Base-by-base conservation (phyloP, 2,329 filamentous ascomycete genomes). In the Verticillium klebahnii region DNA sequence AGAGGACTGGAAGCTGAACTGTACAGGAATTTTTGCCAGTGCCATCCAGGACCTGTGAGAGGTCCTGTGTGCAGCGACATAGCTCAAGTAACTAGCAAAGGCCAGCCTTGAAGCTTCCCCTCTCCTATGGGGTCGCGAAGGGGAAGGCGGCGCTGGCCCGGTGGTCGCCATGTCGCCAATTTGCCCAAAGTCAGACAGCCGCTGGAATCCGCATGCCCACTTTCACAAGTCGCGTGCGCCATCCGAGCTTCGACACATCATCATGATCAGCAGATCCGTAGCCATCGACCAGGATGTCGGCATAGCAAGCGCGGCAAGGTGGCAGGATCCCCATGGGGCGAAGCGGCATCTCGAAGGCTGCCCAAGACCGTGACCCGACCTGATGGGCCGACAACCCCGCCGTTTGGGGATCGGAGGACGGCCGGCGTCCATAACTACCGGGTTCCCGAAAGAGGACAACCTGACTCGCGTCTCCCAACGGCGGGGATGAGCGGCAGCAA, bases 71-170 rank as follows among this genome's bases (percentile, higher is more conserved):
- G 68, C 34, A 11, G 34, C 12, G 34, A 3, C 34, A 36, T 14
- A 14, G 34, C 11, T 36, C 29, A 36, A 36, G 34, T 36, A 36
- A 7, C 34, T 36, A 4, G 14, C 7, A 36, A 36, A 14, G 2
- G 29, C 34, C 34, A 36, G 9, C 34, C 14, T 36, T 90, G 87
- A 62, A 90, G 78, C 23, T 88, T 84, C 74, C 89, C 86, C 55
- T 85, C 89, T 57, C 57, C 64, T 23, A 45, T 56, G 54, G 82
- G 77, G 11, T 82, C 80, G 9, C 14, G 2, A 9, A 11, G 34
- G 34, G 34, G 34, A 14, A 36, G 14, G 14, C 34, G 34, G 34
- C 34, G 14, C 5, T 14, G 34, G 34, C 9, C 34, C 34, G 34
- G 6, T 36, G 9, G 34, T 11, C 14, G 34, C 14, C 34, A 14